Percentiles rank a stretch among this genome's conserved stretches.
These are phyloP conservation scores for Debaryomycetaceae sp. DNA, from an alignment of 1,139 yeast genomes.

Conservation along the genomic window DNA sequence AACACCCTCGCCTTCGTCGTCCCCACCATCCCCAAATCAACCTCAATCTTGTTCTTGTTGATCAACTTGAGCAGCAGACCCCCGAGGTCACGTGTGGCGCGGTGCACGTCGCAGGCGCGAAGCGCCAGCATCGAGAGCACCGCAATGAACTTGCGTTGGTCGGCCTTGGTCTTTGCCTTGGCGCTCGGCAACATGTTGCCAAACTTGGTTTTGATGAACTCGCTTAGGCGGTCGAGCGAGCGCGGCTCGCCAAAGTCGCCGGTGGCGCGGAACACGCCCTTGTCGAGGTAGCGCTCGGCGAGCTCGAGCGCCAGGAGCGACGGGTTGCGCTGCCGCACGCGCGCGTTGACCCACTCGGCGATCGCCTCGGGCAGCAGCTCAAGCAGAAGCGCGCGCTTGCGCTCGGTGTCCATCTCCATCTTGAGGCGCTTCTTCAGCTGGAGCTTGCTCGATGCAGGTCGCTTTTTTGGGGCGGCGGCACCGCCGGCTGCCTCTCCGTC, in stretches of 20 bases:
- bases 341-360: constrained; percentile 54
- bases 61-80: constrained; percentile 63
- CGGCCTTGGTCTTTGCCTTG: constrained; percentile 16
- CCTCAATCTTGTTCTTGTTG: constrained; percentile 58
- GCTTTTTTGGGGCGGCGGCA: constrained; percentile 18
- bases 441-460: constrained; percentile 30
- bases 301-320: constrained; percentile 63
- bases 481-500: constrained; percentile 14
- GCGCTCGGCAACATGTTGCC: constrained; percentile 39
- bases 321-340: constrained; percentile 46
- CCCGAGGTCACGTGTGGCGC: constrained; percentile 51
- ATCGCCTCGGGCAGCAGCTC: constrained; percentile 50
- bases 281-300: constrained; percentile 50
- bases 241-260: constrained; percentile 45
- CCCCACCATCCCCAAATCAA: constrained; percentile 50
- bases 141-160: constrained; percentile 46
- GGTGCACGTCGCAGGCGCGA: constrained; percentile 67
- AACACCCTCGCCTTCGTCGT: constrained; percentile 50
- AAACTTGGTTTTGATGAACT: constrained; percentile 40
- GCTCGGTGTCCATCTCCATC: constrained; percentile 53
- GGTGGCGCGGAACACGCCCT: constrained; percentile 46
- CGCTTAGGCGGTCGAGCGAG: constrained; percentile 41
- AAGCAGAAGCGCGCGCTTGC: constrained; percentile 45
- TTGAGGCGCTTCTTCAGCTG: constrained; percentile 52
- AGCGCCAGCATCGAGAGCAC: constrained; percentile 65